Evolutionary conservation across 768 basidiomycete species (phyloP), one percentile per base, ranked within the genome.

Genomic region (Auricularia heimuer): DNA sequence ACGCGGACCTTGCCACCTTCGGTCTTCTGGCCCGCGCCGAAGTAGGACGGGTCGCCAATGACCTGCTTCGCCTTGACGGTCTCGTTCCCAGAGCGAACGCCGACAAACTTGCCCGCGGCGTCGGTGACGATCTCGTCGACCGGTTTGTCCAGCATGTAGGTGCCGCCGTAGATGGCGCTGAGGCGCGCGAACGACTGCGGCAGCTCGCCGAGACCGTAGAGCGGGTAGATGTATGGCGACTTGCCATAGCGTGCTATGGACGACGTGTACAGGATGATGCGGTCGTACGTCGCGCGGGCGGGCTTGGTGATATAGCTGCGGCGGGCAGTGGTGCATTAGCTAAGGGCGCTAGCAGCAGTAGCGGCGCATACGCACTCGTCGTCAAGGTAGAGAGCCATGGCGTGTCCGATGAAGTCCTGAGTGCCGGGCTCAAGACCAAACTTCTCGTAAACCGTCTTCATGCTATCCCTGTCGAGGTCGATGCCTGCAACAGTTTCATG

Each of bases 161-260:
- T 99, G 51, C 97, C 97, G 47, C 97, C 97, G 73, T 99, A 98
- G 74, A 99, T 98, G 69, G 97, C 97, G 67, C 91, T 94, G 64
- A 99, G 85, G 71, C 97, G 93, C 7, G 97, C 97, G 73, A 99
- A 99, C 2, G 97, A 92, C 74, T 99, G 97, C 10, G 97, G 97
- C 62, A 99, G 90, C 75, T 99, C 97, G 69, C 97, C 97, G 66
- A 99, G 90, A 68, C 97, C 97, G 76, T 98, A 99, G 45, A 98
- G 83, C 16, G 97, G 97, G 80, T 99, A 99, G 73, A 99, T 97
- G 81, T 99, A 99, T 0, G 97, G 97, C 12, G 97, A 98, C 77
- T 99, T 98, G 70, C 96, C 97, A 77, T 96, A 99, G 62, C 96
- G 90, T 18, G 96, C 94, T 94, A 99, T 98, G 21, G 97, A 98